Evolutionary conservation across 2,329 filamentous ascomycete species (phyloP), one percentile per base, ranked within the genome.

Genomic region (Botrytis squamosa): DNA sequence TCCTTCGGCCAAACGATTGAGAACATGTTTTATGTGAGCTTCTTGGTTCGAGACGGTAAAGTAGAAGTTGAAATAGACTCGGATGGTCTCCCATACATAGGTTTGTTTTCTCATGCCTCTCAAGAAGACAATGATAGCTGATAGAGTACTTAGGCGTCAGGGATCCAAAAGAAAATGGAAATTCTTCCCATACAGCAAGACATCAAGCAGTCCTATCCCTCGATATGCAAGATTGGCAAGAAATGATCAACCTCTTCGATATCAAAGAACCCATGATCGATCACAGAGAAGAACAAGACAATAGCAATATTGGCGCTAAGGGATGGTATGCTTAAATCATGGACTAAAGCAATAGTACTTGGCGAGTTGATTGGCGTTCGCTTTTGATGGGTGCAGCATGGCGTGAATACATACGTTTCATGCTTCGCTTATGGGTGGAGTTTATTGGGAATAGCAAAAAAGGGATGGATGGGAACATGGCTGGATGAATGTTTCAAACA

Each of bases 1-100:
- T 97, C 94, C 0, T 99, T 98, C 79, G 93, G 93, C 0, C 96
- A 99, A 82, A 97, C 94, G 0, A 91, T 99, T 10, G 96, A 99
- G 81, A 99, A 99, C 79, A 86, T 99, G 79, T 99, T 99, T 82
- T 98, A 98, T 81, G 89, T 97, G 78, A 97, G 93, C 81, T 99
- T 99, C 80, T 84, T 99, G 75, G 94, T 98, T 74, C 90, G 93
- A 74, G 96, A 99, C 83, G 94, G 94, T 18, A 89, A 88, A 74
- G 88, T 94, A 9, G 89, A 89, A 49, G 86, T 99, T n/a, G 86
- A 88, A 4, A 88, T 90, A 73, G 95, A 98, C 79, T 87, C 90
- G 20, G 84, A 92, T 75, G 90, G 88, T 1, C 84, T 97, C 60
- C 95, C 95, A n/a, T 90, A 93, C 36, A 83, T 98, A 67, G 86